Evolutionary conservation across 2,329 filamentous ascomycete genomes (phyloP).

Genomic region (Diaporthe ilicicola): DNA sequence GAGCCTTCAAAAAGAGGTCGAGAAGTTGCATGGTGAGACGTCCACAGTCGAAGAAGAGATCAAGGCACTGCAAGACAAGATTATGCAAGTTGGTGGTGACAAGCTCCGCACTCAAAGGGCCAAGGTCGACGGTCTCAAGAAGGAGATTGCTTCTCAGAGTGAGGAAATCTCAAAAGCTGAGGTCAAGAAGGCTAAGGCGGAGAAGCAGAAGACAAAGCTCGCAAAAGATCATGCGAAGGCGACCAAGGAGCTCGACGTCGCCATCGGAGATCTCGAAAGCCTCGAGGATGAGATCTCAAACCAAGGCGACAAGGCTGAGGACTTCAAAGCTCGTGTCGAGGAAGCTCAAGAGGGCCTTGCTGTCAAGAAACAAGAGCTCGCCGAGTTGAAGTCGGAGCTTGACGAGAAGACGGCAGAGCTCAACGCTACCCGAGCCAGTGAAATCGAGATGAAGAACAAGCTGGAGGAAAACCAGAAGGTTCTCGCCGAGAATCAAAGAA

Average conservation of each 20-base stretch:
- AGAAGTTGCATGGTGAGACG: constrained; percentile 84
- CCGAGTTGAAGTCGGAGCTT: constrained; percentile 81
- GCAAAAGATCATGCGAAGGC: constrained; percentile 84
- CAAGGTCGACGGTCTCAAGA: constrained; percentile 88
- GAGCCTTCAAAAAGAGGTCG: constrained; percentile 78
- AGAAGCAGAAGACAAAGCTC: constrained; percentile 89
- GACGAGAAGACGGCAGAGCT: constrained; percentile 87
- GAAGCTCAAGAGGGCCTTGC: constrained; percentile 82
- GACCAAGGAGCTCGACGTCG: constrained; percentile 77
- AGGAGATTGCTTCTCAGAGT: constrained; percentile 80
- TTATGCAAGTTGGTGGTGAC: constrained; percentile 97
- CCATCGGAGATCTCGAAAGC: constrained; percentile 77
- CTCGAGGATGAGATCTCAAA: constrained; percentile 81
- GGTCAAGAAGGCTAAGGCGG: constrained; percentile 88
- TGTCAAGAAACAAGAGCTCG: constrained; percentile 82
- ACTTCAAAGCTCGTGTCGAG: constrained; percentile 76
- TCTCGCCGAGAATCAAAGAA: constrained; percentile 84
- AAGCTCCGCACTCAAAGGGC: constrained; percentile 89
- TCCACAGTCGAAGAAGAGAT: constrained; percentile 92
- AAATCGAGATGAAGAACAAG: constrained; percentile 99
- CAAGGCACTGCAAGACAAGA: constrained; percentile 91
- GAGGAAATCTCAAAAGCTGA: constrained; percentile 89
- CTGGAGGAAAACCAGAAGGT: constrained; percentile 96
- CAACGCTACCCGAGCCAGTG: constrained; percentile 86
- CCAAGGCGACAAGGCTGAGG: constrained; percentile 79